Conservation (phyloP, 768 basidiomycete genomes). For the Boletus tylopilopsis region DNA sequence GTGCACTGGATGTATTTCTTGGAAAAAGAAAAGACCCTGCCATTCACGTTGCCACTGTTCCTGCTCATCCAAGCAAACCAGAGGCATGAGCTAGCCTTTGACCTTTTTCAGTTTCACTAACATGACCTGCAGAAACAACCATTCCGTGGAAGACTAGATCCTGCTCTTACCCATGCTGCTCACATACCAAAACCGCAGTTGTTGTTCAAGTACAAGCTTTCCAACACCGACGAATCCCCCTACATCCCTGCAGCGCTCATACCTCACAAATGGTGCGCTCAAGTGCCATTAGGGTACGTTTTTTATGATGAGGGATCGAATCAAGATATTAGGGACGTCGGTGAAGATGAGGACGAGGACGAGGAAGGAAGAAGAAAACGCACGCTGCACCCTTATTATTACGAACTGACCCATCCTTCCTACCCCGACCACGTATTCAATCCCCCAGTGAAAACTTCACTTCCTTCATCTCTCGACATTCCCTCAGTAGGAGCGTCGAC, state of each 20-base stretch:
- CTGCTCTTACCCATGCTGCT: conserved; percentile 69
- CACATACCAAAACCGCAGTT: conserved; percentile 81
- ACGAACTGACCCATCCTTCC: conserved; percentile 73
- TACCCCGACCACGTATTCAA: conserved; percentile 71
- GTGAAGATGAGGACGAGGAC: conserved; percentile 21
- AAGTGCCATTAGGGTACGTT: conserved; percentile 73
- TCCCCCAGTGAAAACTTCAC: conserved; percentile 43
- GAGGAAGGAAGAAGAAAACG: conserved; percentile 23
- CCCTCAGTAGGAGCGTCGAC: conserved; percentile 27
- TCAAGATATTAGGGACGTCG: conserved; percentile 18
- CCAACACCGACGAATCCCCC: conserved; percentile 52
- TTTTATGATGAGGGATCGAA: conserved; percentile 30
- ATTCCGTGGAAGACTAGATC: conserved; percentile 47
- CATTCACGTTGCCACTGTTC: conserved; percentile 50
- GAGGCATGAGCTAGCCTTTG: conserved; percentile 27
- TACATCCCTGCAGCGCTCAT: conserved; percentile 63
- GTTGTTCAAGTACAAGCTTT: conserved; percentile 53
- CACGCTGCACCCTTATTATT: conserved; percentile 72
- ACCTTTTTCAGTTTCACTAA: conserved; percentile 2
- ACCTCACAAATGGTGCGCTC: conserved; percentile 75
- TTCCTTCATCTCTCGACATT: conserved; percentile 56
- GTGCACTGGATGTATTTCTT: conserved; percentile 72
- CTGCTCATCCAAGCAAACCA: conserved; percentile 19
- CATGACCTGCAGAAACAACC: conserved; percentile 31
- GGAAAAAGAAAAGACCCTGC: conserved; percentile 67